Evolutionary conservation across 2,329 filamentous ascomycete species (phyloP), one percentile per base, ranked within the genome.

Genomic region (Nectriaceae sp.): DNA sequence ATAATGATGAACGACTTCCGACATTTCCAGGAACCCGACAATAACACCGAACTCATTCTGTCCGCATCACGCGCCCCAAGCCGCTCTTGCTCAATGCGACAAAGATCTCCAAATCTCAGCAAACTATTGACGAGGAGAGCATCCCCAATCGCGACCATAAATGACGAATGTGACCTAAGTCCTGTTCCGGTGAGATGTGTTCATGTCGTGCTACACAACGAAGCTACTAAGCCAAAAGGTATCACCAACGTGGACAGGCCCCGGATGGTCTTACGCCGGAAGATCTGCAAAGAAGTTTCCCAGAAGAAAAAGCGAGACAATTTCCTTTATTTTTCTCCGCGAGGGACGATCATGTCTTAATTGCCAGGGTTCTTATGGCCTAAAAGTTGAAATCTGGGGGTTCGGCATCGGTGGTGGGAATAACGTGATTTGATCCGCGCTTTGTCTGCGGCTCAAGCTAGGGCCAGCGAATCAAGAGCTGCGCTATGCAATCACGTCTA

Each of bases 381-480:
- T 24, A 37, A 2, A 40, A 24, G 42, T 37, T 37, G 40, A 49
- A 51, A 58, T 53, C 51, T 36, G 55, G 53, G 52, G 46, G 49
- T 58, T 54, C 56, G 55, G 55, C 56, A 59, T 59, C 19, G 36
- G 22, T 42, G 36, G 42, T 49, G 45, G 16, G 20, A 19, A 56
- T 47, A 56, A 58, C 50, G 56, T 56, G 53, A 59, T n/a, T 59
- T 44, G 55, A 59, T 50, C 48, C 41, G 46, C 53, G 42, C 35
- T 22, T 21, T 44, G 47, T 46, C 40, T 49, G 45, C 50, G 54
- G 42, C 45, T 47, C 49, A 44, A 41, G 18, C 3, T 21, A 15
- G 18, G 26, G 29, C 21, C 33, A 26, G 22, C 48, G 50, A 56
- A 52, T 57, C 46, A 59, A 42, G 20, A 29, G 4, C 31, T 16